Conservation (phyloP, 768 basidiomycete genomes). For the Albatrellus ellisii region DNA sequence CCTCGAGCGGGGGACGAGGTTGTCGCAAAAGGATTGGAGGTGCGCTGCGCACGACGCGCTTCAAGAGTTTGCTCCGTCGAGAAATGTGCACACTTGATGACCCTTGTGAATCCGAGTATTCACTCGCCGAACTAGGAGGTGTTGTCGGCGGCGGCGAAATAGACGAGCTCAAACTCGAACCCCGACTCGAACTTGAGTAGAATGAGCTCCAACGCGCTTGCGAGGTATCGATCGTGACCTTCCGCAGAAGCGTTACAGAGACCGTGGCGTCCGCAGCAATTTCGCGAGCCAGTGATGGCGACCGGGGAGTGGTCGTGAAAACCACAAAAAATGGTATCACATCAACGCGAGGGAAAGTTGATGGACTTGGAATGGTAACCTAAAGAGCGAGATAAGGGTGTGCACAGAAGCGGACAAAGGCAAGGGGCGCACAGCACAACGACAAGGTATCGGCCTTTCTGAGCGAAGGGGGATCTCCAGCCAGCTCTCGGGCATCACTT, state of each 20-base stretch:
- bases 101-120: constrained; percentile 23
- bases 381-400: constrained; percentile 15
- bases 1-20: constrained; percentile 9
- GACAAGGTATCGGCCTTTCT: constrained; percentile 50
- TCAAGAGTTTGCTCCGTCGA: constrained; percentile 17
- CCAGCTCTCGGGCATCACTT: constrained; percentile 39
- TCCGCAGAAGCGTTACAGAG: constrained; percentile 49
- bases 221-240: constrained; percentile 38
- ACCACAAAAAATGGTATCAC: constrained; percentile 65
- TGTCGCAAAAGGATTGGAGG: constrained; percentile 10
- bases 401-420: constrained; percentile 1
- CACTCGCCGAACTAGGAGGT: constrained; percentile 25
- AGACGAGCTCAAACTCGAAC: constrained; percentile 26
- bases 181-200: constrained; percentile 21
- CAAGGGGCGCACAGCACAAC: constrained; percentile 42
- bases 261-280: constrained; percentile 62
- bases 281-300: constrained; percentile 40
- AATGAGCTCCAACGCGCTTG: constrained; percentile 22
- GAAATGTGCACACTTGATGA: constrained; percentile 8
- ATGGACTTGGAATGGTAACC: constrained; percentile 52
- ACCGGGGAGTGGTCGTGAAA: constrained; percentile 51
- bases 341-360: constrained; percentile 45
- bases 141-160: constrained; percentile 26
- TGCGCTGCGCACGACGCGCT: constrained; percentile 20
- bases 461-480: constrained; percentile 52